phyloP scores from a whole-genome alignment of 2,329 filamentous ascomycete species.

The Pezicula neosporulosa region DNA sequence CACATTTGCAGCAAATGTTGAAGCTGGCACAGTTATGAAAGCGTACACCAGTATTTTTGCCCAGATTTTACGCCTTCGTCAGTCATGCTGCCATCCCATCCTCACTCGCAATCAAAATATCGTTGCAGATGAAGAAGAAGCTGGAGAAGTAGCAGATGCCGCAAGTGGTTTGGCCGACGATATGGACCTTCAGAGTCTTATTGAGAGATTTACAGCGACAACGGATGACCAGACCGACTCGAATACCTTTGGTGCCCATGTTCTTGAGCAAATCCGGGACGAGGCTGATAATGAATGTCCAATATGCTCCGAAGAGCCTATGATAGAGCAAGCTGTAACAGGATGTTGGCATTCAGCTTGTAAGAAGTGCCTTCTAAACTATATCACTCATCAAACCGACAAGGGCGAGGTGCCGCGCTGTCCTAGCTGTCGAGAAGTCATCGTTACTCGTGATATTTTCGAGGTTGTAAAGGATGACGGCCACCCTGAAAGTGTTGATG shows the following conservation, averaged over 20 bases:
- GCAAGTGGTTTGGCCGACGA: conserved; percentile 84
- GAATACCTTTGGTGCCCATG: conserved; percentile 78
- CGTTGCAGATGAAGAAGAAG: conserved; percentile 84
- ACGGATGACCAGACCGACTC: conserved; percentile 60
- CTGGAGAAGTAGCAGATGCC: conserved; percentile 72
- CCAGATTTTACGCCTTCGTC: conserved; percentile 87
- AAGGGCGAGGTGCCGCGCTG: conserved; percentile 75
- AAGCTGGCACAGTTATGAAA: conserved; percentile 90
- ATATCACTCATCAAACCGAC: conserved; percentile 81
- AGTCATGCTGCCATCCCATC: conserved; percentile 90
- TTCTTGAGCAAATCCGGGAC: conserved; percentile 85
- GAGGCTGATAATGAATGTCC: conserved; percentile 89
- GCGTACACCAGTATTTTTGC: conserved; percentile 97
- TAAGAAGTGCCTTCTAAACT: conserved; percentile 86
- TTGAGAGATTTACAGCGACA: conserved; percentile 75
- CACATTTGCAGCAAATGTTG: conserved; percentile 81
- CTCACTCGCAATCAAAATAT: conserved; percentile 82
- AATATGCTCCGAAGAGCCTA: conserved; percentile 91
- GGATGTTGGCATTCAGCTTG: conserved; percentile 98
- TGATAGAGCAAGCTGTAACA: conserved; percentile 91
- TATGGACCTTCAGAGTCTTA: conserved; percentile 87
- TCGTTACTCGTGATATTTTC: conserved; percentile 83
- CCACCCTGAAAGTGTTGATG: conserved; percentile 40
- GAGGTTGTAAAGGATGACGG: conserved; percentile 83
- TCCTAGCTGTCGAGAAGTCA: conserved; percentile 82